phyloP scores from a whole-genome alignment of 768 basidiomycete species.

The Boletus sp. region DNA sequence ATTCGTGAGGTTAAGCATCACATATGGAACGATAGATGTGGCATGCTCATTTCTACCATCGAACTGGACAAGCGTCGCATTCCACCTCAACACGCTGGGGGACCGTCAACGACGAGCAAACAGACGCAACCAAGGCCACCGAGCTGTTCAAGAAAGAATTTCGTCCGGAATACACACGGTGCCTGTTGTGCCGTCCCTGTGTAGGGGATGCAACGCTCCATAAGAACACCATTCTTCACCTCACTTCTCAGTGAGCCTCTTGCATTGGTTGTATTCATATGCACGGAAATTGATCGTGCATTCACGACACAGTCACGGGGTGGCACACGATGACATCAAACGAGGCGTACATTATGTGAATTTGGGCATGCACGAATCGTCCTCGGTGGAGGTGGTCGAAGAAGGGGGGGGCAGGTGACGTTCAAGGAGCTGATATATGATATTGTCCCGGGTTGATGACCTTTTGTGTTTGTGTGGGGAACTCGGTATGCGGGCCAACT shows the following conservation, averaged over 20 bases:
- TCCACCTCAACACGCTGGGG: background rate
- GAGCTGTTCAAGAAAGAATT: background rate
- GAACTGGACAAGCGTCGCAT: background rate
- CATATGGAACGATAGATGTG: background rate
- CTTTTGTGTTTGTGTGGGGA: too few relatives aligned
- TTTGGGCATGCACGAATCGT: background rate
- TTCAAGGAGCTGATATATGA: background rate
- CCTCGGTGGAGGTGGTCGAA: background rate
- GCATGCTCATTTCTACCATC: background rate
- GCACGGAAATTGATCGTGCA: background rate
- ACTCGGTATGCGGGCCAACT: too few relatives aligned
- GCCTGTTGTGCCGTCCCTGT: conserved; percentile 7
- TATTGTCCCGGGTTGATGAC: background rate
- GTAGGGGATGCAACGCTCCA: background rate
- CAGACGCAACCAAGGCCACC: background rate
- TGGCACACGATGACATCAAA: too few relatives aligned
- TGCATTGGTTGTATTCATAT: background rate
- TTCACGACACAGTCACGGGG: background rate
- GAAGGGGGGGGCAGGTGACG: background rate
- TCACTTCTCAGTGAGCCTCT: background rate
- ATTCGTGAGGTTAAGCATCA: background rate
- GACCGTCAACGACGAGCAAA: background rate
- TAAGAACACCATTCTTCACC: background rate
- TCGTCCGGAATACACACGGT: background rate
- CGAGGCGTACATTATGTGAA: background rate